Percentiles rank a stretch among this genome's conserved stretches.
These are phyloP conservation scores for Guillardia theta DNA, from an alignment of 78 protist genomes.

Conservation along the genomic window DNA sequence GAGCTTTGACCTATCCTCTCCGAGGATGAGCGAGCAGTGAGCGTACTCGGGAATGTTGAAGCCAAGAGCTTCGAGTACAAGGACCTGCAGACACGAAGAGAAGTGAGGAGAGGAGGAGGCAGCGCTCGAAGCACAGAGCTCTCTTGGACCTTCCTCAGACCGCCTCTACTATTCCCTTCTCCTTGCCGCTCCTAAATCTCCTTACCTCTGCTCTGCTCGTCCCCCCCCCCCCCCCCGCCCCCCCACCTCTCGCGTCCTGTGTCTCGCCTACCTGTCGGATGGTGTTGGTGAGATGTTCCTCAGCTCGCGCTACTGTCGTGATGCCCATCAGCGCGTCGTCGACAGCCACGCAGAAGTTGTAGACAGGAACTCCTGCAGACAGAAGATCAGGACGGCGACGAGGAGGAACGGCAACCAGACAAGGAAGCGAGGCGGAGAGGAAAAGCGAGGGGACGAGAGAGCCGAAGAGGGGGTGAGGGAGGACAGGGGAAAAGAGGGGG, in stretches of 20 bases:
- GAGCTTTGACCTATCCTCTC: conserved; percentile 44
- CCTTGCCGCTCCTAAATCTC: no score
- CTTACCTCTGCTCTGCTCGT: no score
- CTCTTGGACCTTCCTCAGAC: no score
- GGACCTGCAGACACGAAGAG: background rate
- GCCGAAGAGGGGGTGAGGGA: no score
- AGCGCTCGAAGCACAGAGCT: no score
- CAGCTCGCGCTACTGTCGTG: conserved; percentile 41
- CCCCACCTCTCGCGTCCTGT: background rate
- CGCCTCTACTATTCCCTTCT: no score
- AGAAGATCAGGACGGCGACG: no score
- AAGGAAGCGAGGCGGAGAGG: no score
- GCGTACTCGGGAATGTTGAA: conserved; percentile 33
- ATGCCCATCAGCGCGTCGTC: conserved; percentile 52
- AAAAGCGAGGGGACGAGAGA: no score
- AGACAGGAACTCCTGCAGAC: conserved; percentile 38
- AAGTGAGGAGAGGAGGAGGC: no score
- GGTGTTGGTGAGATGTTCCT: conserved; percentile 57
- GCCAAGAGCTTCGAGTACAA: conserved; percentile 45
- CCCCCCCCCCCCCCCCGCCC: background rate
- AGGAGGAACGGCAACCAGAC: no score
- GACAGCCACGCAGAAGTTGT: conserved; percentile 49
- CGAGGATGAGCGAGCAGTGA: conserved; percentile 50
- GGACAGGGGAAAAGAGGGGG: no score
- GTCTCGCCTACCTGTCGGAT: conserved; percentile 25